Evolutionary conservation across 257 asterid genomes (phyloP).

Genomic region (Solanum peruvianum): DNA sequence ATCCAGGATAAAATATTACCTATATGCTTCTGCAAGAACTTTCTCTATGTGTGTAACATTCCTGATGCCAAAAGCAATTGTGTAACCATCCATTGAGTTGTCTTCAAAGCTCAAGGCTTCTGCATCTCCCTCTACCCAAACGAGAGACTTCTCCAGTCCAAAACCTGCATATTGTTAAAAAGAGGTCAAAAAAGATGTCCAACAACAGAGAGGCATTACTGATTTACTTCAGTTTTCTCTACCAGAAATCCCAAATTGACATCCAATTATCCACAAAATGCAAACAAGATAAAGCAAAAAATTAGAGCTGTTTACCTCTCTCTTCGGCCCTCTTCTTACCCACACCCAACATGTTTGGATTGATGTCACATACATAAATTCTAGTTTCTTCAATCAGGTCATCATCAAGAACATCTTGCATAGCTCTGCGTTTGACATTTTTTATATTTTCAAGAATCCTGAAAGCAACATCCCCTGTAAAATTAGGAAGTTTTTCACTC

Average conservation of each 20-base stretch:
- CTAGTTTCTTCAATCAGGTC: slow-evolving; percentile 50
- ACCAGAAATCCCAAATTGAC: neutral
- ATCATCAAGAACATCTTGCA: slow-evolving; percentile 51
- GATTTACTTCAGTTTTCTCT: neutral
- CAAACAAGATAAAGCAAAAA: neutral
- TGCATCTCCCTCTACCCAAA: slow-evolving; percentile 97
- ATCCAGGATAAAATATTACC: slow-evolving; percentile 23
- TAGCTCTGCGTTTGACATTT: slow-evolving; percentile 39
- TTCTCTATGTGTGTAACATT: slow-evolving; percentile 90
- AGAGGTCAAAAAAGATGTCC: neutral
- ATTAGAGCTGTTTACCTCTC: slow-evolving; percentile 28
- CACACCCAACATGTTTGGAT: slow-evolving; percentile 75
- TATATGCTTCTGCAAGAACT: slow-evolving; percentile 84
- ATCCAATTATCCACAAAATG: neutral
- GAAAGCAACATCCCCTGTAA: slow-evolving; percentile 94
- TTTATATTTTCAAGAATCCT: slow-evolving; percentile 63
- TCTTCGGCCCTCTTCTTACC: slow-evolving; percentile 82
- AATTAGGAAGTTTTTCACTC: slow-evolving; percentile 14
- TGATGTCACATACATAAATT: slow-evolving; percentile 78
- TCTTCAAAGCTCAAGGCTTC: slow-evolving; percentile 72
- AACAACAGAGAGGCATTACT: neutral
- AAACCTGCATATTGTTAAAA: slow-evolving; percentile 30
- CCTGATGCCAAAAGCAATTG: slow-evolving; percentile 96
- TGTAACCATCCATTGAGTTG: slow-evolving; percentile 82
- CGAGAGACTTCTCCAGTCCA: slow-evolving; percentile 44